Base-by-base conservation (phyloP, 805 yeast genomes). In the Scheffersomyces coipomensis region DNA sequence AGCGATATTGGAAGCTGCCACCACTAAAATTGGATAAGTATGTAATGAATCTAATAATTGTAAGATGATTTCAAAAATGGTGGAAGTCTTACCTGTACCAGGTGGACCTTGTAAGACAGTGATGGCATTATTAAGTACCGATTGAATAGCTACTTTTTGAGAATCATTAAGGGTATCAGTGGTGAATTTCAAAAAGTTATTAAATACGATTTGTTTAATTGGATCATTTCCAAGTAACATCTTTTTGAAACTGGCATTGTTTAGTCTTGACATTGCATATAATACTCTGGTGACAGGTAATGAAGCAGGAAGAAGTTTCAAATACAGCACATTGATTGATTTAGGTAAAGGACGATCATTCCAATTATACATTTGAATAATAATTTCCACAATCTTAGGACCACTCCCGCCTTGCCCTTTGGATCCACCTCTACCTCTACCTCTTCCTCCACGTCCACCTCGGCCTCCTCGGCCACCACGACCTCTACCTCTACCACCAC, bases 1-100 rank as follows among this genome's bases (percentile, higher is more conserved):
- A 2, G 89, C 89, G 51, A 83, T 78, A 50, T 83, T 83, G 1
- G 88, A 81, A 2, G 88, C 85, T 1, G 90, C 88, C 35, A 81
- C 87, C 39, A 83, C 87, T 40, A 83, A 62, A 30, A 83, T 79
- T 1, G 88, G 88, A 48, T 69, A 78, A 2, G 80, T 70, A 49
- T 75, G 68, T 46, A 78, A 66, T 34, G 76, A 76, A 31, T 71
- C 74, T 39, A 82, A 62, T 41, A 81, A 65, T 50, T 81, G 82
- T 31, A 79, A 51, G 41, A 79, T 63, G 48, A 68, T 61, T 42
- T 67, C 74, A 42, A 56, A 67, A 39, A 67, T 68, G 1, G 74
- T 67, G 0, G 72, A 66, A 0, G 75, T 69, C 40, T 69, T 68
- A 42, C 74, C 75, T 7, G 74, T 68, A 47, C 96, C 96, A 3